phyloP scores from a whole-genome alignment of 352 stramenopile species.

The Phytophthora capsici region DNA sequence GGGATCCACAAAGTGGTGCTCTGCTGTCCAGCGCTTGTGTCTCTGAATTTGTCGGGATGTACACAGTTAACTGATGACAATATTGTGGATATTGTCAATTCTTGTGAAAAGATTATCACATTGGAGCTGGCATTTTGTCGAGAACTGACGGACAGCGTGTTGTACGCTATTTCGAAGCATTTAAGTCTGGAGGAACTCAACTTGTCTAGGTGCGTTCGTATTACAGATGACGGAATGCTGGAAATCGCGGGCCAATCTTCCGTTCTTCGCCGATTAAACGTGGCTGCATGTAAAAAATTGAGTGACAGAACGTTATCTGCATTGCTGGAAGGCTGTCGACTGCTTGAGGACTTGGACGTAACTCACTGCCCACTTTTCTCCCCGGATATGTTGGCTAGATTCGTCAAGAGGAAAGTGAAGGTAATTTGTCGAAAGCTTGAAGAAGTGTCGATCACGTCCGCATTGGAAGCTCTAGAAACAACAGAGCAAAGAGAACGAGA shows the following conservation, averaged over 20 bases:
- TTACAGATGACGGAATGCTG: conserved; percentile 88
- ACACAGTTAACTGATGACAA: conserved; percentile 71
- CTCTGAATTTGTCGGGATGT: conserved; percentile 88
- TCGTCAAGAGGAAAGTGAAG: conserved; percentile 62
- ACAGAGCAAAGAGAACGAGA: conserved; percentile 27
- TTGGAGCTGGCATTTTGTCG: conserved; percentile 86
- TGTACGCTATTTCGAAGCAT: conserved; percentile 73
- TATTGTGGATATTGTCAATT: conserved; percentile 72
- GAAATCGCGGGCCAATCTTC: conserved; percentile 78
- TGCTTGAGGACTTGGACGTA: conserved; percentile 80
- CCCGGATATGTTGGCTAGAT: conserved; percentile 53
- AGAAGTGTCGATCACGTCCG: conserved; percentile 23
- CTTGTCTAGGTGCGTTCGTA: conserved; percentile 66
- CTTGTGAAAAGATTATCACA: conserved; percentile 71
- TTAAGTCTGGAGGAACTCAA: conserved; percentile 85
- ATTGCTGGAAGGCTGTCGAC: conserved; percentile 58
- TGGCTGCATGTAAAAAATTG: conserved; percentile 85
- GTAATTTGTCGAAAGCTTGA: conserved; percentile 58
- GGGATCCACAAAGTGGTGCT: conserved; percentile 66
- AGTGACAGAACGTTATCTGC: conserved; percentile 60
- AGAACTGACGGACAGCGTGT: conserved; percentile 76
- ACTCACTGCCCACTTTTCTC: conserved; percentile 82
- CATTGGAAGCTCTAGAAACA: conserved; percentile 17
- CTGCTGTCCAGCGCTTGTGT: conserved; percentile 61
- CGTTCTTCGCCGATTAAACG: conserved; percentile 69